Conservation (phyloP, 225 moss, liverwort and hornwort genomes). For the Bryum argenteum region DNA sequence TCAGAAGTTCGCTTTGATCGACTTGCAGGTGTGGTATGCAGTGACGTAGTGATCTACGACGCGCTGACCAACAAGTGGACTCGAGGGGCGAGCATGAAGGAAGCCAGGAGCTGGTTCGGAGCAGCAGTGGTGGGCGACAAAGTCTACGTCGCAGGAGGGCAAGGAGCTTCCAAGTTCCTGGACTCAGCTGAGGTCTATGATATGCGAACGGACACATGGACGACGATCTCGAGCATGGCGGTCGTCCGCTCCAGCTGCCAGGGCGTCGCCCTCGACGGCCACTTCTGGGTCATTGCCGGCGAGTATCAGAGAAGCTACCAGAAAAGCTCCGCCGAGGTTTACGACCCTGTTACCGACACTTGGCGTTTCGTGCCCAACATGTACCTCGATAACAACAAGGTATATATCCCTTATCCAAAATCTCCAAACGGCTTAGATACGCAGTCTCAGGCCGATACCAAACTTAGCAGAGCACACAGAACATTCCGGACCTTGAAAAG, state of each 20-base stretch:
- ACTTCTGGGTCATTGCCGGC: conserved; percentile 73
- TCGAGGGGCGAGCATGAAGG: conserved; percentile 49
- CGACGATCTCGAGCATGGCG: conserved; percentile 43
- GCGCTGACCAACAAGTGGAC: conserved; percentile 65
- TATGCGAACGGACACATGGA: conserved; percentile 43
- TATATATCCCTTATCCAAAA: not conserved
- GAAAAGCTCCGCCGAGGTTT: conserved; percentile 62
- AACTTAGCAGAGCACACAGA: too few species aligned
- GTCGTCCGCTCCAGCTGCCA: conserved; percentile 48
- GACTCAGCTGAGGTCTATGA: conserved; percentile 65
- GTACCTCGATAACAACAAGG: conserved; percentile 66
- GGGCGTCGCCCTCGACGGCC: conserved; percentile 41
- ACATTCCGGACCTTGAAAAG: too few species aligned
- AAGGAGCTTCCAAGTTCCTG: conserved; percentile 48
- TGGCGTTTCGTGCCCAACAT: conserved; percentile 54
- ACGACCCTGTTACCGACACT: conserved; percentile 37
- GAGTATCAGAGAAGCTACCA: conserved; percentile 47
- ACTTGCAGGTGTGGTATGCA: conserved; percentile 45
- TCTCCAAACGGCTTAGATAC: too few species aligned
- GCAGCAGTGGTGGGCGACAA: conserved; percentile 50
- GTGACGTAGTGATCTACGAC: conserved; percentile 57
- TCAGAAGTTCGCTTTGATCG: not conserved
- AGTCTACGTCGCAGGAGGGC: conserved; percentile 71
- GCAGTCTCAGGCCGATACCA: too few species aligned
- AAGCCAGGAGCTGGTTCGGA: conserved; percentile 65